Percentiles rank a stretch among this genome's conserved stretches.
Evolutionary conservation across 169 alveolate genomes (phyloP).

Genomic region (Plasmodium malariae): DNA sequence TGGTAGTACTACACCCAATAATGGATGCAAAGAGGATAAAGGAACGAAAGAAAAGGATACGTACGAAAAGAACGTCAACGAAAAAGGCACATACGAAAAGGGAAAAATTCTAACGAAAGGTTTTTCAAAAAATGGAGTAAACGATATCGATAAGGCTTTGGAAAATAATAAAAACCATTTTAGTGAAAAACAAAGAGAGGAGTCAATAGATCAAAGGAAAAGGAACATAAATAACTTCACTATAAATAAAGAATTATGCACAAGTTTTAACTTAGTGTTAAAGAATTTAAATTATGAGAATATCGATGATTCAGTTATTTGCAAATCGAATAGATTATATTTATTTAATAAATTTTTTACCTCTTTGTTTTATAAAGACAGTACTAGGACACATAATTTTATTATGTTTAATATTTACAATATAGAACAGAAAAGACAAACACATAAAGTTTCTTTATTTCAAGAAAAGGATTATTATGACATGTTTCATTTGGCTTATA

Average conservation of each 20-base stretch:
- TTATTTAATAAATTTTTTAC: slow-evolving; percentile 64
- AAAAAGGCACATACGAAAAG: background rate
- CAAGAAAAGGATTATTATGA: slow-evolving; percentile 48
- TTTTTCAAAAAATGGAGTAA: too few species aligned
- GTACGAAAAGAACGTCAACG: background rate
- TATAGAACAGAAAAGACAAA: slow-evolving; percentile 65
- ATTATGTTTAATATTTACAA: slow-evolving; percentile 68
- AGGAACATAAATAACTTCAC: too few species aligned
- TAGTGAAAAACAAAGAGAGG: too few species aligned
- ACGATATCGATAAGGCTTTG: too few species aligned
- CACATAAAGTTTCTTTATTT: slow-evolving; percentile 58
- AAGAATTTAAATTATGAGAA: slow-evolving; percentile 54
- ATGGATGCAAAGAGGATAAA: background rate
- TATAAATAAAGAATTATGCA: background rate
- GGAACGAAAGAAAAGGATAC: background rate
- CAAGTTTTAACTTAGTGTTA: slow-evolving; percentile 13
- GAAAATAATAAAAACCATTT: too few species aligned
- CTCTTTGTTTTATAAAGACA: slow-evolving; percentile 47
- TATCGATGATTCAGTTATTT: slow-evolving; percentile 38
- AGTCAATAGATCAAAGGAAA: too few species aligned
- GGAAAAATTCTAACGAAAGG: too few species aligned
- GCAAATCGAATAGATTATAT: slow-evolving; percentile 64
- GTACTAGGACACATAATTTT: slow-evolving; percentile 48
- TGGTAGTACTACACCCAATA: too few species aligned
- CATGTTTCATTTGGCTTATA: slow-evolving; percentile 31